Conservation (phyloP, 2,329 filamentous ascomycete genomes). For the Epichloe gansuensis region DNA sequence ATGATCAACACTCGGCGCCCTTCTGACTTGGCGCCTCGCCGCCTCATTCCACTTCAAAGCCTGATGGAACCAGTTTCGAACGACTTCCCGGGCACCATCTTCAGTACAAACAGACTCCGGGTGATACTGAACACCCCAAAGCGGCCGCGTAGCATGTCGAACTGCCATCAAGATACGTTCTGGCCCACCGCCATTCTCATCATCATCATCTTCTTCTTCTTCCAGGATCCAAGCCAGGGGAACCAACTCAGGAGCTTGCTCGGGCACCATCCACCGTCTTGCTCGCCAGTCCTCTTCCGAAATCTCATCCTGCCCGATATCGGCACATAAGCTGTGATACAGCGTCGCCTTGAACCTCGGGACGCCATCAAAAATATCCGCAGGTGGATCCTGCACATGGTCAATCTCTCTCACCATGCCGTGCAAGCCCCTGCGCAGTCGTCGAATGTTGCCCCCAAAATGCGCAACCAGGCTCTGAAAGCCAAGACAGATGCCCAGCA, state of each 20-base stretch:
- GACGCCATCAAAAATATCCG: conserved; percentile 53
- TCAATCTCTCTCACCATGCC: conserved; percentile 62
- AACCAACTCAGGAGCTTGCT: conserved; percentile 28
- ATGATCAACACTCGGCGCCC: neutral
- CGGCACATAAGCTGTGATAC: conserved; percentile 55
- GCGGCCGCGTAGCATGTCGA: conserved; percentile 53
- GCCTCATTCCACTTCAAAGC: conserved; percentile 46
- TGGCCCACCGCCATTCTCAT: conserved; percentile 13
- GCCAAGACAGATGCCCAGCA: conserved; percentile 79
- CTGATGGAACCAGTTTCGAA: conserved; percentile 63
- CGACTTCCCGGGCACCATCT: conserved; percentile 45
- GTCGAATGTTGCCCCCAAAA: conserved; percentile 53
- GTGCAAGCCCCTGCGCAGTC: conserved; percentile 62
- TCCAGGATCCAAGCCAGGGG: conserved; percentile 50
- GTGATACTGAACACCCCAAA: conserved; percentile 84
- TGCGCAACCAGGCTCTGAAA: conserved; percentile 69
- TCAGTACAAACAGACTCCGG: conserved; percentile 83
- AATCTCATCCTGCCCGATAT: conserved; percentile 36
- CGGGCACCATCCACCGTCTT: conserved; percentile 27
- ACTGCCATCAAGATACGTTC: conserved; percentile 64
- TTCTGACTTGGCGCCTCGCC: conserved; percentile 8
- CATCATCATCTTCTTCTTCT: conserved; percentile 25
- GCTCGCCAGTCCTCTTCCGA: conserved; percentile 21
- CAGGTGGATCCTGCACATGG: conserved; percentile 28
- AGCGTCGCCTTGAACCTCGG: conserved; percentile 55